Percentiles rank a stretch among this genome's conserved stretches.
phyloP scores from a whole-genome alignment of 192 early-diverging fungal genomes.

The Entomortierella chlamydospora region DNA sequence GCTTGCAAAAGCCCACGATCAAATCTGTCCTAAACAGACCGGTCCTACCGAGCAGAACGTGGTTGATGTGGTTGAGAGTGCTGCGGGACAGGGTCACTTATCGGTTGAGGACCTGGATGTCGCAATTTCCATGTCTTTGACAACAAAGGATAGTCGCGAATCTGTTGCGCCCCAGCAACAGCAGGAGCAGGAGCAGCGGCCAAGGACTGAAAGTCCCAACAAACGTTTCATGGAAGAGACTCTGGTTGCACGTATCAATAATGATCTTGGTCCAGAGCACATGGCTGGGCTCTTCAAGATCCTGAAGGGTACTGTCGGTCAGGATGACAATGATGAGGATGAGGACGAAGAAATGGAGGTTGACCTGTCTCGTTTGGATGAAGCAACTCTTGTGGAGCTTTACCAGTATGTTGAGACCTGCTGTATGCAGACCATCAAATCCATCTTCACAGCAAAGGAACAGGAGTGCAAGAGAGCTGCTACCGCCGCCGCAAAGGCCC shows the following conservation, averaged over 20 bases:
- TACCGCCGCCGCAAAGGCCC: constrained; percentile 12
- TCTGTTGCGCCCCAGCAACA: neutral
- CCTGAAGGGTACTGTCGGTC: constrained; percentile 21
- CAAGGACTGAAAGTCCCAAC: constrained; percentile 29
- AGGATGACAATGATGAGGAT: constrained; percentile 15
- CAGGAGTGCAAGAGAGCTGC: constrained; percentile 28
- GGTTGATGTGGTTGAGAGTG: neutral
- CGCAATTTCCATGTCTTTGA: neutral
- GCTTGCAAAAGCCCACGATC: neutral
- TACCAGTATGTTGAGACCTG: constrained; percentile 51
- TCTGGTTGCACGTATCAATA: constrained; percentile 44
- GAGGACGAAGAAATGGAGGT: constrained; percentile 49
- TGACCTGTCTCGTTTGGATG: constrained; percentile 42
- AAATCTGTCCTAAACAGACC: neutral
- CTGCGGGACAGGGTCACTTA: neutral
- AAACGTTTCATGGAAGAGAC: constrained; percentile 49
- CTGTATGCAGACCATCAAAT: constrained; percentile 44
- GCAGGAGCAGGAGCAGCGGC: neutral
- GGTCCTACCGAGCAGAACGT: neutral
- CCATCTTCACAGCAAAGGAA: constrained; percentile 34
- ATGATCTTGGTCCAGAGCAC: constrained; percentile 46
- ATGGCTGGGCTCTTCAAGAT: constrained; percentile 51
- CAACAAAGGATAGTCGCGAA: neutral
- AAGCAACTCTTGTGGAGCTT: constrained; percentile 37
- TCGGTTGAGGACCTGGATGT: neutral